These are phyloP conservation scores for Bretziella fagacearum DNA, from an alignment of 2,329 filamentous ascomycete genomes.

Conservation along the genomic window DNA sequence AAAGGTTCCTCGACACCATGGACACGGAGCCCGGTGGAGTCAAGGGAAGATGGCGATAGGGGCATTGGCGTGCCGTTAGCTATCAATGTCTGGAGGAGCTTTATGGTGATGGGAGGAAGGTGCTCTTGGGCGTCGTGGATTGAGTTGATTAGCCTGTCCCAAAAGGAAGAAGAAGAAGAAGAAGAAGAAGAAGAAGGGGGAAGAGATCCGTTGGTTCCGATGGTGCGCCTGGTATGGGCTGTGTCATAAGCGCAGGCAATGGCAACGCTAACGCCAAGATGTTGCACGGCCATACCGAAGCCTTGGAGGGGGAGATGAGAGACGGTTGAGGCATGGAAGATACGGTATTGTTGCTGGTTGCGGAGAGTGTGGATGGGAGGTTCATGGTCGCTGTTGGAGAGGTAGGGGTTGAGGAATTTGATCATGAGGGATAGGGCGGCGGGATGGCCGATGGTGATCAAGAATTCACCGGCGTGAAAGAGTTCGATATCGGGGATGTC, in stretches of 20 bases:
- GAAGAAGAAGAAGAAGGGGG: too few relatives aligned
- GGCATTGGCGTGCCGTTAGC: neutral
- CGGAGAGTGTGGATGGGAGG: neutral
- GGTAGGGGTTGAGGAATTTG: neutral
- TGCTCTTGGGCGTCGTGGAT: neutral
- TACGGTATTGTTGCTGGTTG: neutral
- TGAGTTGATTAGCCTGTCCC: neutral
- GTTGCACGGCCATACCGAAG: slow-evolving; percentile 1
- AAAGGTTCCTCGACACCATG: neutral
- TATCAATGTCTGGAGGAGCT: neutral
- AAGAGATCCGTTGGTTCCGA: neutral
- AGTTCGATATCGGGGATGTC: neutral
- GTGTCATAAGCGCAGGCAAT: neutral
- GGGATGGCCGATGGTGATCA: neutral
- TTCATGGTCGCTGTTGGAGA: neutral
- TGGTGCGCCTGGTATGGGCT: neutral
- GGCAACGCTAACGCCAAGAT: neutral
- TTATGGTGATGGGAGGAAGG: neutral
- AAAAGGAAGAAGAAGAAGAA: too few relatives aligned
- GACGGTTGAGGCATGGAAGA: neutral
- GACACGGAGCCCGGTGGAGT: neutral
- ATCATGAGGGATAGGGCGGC: neutral
- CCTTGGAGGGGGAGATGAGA: neutral
- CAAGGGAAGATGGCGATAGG: neutral
- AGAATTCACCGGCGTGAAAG: neutral